These are phyloP conservation scores for Sporodiniella umbellata DNA, from an alignment of 371 early-diverging fungal species.

Conservation along the genomic window DNA sequence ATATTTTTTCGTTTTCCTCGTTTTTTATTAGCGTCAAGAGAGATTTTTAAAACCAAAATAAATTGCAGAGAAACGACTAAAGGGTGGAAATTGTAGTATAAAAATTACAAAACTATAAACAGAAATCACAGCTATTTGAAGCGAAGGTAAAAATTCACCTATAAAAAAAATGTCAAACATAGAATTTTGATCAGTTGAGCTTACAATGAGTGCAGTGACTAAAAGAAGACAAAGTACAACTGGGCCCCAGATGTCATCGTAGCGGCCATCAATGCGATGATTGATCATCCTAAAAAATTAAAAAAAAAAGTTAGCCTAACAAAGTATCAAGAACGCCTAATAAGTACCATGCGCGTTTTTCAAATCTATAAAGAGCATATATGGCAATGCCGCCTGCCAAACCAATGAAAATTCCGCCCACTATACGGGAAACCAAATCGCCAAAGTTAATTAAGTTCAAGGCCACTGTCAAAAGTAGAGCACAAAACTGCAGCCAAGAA, in stretches of 20 bases:
- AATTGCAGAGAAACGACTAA: too few species aligned
- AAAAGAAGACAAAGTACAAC: constrained; percentile 78
- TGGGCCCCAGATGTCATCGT: constrained; percentile 64
- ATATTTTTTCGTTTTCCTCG: too few species aligned
- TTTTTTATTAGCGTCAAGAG: too few species aligned
- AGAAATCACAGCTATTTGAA: constrained; percentile 26
- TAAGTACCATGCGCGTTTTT: constrained; percentile 71
- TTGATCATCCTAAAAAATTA: constrained; percentile 51
- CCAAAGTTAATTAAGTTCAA: constrained; percentile 81
- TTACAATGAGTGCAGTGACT: constrained; percentile 45
- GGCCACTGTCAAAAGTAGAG: constrained; percentile 71
- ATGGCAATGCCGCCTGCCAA: constrained; percentile 73
- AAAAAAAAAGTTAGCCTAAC: constrained; percentile 19
- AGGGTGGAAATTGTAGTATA: too few species aligned
- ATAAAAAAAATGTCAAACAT: neutral
- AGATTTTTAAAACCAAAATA: too few species aligned
- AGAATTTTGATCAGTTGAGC: neutral
- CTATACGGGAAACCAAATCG: constrained; percentile 39
- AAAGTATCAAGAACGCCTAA: constrained; percentile 2
- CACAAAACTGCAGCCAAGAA: constrained; percentile 83
- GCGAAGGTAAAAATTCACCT: constrained; percentile 33
- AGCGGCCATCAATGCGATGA: constrained; percentile 51
- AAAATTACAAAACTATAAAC: too few species aligned
- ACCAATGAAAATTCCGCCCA: constrained; percentile 53
- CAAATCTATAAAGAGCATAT: constrained; percentile 86